Conservation (phyloP, 805 yeast genomes). For the Debaryomyces hansenii region DNA sequence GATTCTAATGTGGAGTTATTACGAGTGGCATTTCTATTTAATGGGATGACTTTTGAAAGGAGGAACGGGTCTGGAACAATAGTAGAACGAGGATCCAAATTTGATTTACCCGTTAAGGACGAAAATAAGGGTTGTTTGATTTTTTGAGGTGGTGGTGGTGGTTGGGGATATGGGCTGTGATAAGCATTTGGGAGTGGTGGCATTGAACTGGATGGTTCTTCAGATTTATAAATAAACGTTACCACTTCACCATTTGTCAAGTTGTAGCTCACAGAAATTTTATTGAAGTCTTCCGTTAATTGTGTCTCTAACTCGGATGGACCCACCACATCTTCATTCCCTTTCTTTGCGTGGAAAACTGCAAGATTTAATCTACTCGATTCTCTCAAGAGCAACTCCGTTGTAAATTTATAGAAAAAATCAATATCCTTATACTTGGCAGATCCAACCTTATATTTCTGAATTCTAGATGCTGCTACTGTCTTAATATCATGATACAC, state of each 20-base stretch:
- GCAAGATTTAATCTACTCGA: conserved; percentile 44
- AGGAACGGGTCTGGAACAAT: conserved; percentile 66
- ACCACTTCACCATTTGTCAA: conserved; percentile 62
- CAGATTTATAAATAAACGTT: conserved; percentile 30
- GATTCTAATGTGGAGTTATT: conserved; percentile 25
- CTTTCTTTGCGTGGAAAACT: conserved; percentile 10
- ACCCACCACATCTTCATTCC: conserved; percentile 13
- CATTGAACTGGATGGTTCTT: conserved; percentile 22
- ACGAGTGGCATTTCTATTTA: conserved; percentile 18
- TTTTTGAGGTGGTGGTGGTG: conserved; percentile 38
- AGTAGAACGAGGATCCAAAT: conserved; percentile 72
- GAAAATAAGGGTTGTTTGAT: conserved; percentile 79
- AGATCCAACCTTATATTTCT: conserved; percentile 49
- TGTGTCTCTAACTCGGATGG: conserved; percentile 39
- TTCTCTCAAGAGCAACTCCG: conserved; percentile 66
- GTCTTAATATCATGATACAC: conserved; percentile 68
- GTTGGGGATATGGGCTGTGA: conserved; percentile 5
- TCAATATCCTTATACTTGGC: conserved; percentile 54
- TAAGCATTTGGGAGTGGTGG: conserved; percentile 36
- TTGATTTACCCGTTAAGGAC: conserved; percentile 66
- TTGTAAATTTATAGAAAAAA: conserved; percentile 58
- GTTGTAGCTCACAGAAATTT: conserved; percentile 53
- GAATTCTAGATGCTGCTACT: conserved; percentile 50
- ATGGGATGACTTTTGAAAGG: conserved; percentile 67
- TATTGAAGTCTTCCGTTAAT: conserved; percentile 58